Evolutionary conservation across 805 yeast species (phyloP), one percentile per base, ranked within the genome.

Genomic region (Suhomyces tanzawaensis): DNA sequence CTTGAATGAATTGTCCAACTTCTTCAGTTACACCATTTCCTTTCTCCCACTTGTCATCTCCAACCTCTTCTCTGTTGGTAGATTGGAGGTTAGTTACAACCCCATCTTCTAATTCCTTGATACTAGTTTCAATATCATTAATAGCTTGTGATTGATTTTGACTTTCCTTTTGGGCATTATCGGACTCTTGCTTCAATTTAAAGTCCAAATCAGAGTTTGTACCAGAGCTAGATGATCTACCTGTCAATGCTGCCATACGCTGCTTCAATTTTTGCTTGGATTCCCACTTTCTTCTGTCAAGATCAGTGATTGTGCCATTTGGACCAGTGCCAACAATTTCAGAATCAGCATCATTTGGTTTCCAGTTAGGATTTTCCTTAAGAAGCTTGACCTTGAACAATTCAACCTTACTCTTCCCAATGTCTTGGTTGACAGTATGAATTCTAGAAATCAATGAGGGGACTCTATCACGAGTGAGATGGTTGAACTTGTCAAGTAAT

Each of bases 191-290:
- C 35, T 71, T 73, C 45, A 82, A 70, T 41, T 68, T 64, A 5
- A 65, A 58, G 43, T 82, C 87, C 35, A 78, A 74, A 36, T 71
- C 75, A 27, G 79, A 77, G 49, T 75, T 71, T 3, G 65, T 66
- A 17, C 69, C 72, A 8, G 53, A 34, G 3, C 72, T 62, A 3
- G 71, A 65, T 6, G 76, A 68, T 52, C 81, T 83, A 4, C 96
- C 96, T 0, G 97, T 90, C 52, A 91, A 74, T 3, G 91, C 87
- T 19, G 96, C 95, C 95, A 91, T 89, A 49, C 95, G 76, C 35
- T 90, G 85, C 46, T 81, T 80, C 49, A 93, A 69, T 40, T 81
- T 64, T 28, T 91, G 95, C 54, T 85, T 83, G 29, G 86, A 81
- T 49, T 76, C 82, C 27, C 91, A 93, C 51, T 85, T 84, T 46